Percentiles rank a stretch among this genome's conserved stretches.
phyloP scores from a whole-genome alignment of 805 yeast genomes.

The Schwanniomyces sp. region DNA sequence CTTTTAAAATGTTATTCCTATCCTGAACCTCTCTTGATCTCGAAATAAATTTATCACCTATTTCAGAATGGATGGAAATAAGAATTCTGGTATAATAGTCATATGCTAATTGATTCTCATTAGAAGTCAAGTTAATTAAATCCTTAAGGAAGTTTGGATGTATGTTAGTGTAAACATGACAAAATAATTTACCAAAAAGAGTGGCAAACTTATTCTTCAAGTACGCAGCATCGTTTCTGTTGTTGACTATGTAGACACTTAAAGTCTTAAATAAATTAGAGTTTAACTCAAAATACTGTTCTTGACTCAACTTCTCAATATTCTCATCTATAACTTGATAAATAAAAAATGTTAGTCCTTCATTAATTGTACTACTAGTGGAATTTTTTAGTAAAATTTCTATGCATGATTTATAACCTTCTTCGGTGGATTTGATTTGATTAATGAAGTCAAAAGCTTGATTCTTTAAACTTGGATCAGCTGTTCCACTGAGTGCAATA shows the following conservation, averaged over 20 bases:
- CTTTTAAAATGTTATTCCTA: constrained; percentile 75
- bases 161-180: constrained; percentile 32
- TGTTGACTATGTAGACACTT: constrained; percentile 16
- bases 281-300: constrained; percentile 48
- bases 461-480: constrained; percentile 59
- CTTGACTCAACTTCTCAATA: constrained; percentile 43
- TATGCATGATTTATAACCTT: constrained; percentile 58
- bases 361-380: constrained; percentile 31
- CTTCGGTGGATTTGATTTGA: constrained; percentile 51
- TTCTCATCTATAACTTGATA: constrained; percentile 68
- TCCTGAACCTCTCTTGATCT: constrained; percentile 63
- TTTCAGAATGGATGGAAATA: constrained; percentile 79
- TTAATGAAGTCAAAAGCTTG: constrained; percentile 54
- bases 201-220: constrained; percentile 38
- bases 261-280: constrained; percentile 49
- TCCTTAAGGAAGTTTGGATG: constrained; percentile 34
- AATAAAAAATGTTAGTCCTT: constrained; percentile 63
- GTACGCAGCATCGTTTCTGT: constrained; percentile 27
- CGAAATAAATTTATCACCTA: constrained; percentile 85
- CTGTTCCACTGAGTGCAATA: constrained; percentile 71
- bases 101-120: constrained; percentile 35
- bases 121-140: constrained; percentile 20
- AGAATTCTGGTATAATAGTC: constrained; percentile 79
- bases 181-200: constrained; percentile 33
- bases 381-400: constrained; percentile 38